Percentiles rank a stretch among this genome's conserved stretches.
These are phyloP conservation scores for Cladosporium oxysporum DNA, from an alignment of 2,329 filamentous ascomycete genomes.

Conservation along the genomic window DNA sequence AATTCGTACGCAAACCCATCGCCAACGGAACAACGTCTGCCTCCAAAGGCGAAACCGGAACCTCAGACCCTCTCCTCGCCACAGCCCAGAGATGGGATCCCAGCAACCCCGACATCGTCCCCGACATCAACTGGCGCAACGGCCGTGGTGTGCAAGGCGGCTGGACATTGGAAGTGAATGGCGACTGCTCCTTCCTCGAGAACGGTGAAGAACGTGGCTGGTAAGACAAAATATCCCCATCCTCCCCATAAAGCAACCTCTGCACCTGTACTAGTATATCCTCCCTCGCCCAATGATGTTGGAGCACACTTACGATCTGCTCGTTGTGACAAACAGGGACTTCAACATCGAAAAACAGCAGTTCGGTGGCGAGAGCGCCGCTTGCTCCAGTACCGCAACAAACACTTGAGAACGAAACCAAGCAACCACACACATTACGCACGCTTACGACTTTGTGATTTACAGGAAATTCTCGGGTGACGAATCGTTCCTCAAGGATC, in stretches of 20 bases:
- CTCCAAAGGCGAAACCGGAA: constrained; percentile 7
- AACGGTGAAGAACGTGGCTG: constrained; percentile 85
- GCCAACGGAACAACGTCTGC: constrained; percentile 23
- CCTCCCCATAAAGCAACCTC: background rate
- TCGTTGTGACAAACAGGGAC: constrained; percentile 29
- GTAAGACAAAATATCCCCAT: constrained; percentile 52
- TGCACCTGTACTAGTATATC: constrained; percentile 5
- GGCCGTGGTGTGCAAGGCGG: constrained; percentile 68
- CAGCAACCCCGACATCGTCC: constrained; percentile 40
- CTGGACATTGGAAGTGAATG: constrained; percentile 79
- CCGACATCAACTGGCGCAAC: constrained; percentile 55
- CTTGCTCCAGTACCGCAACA: background rate
- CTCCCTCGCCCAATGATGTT: constrained; percentile 3
- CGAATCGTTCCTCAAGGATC: constrained; percentile 54
- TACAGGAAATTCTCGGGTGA: constrained; percentile 58
- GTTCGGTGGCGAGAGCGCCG: constrained; percentile 7
- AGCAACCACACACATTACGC: constrained; percentile 7
- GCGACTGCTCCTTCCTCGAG: constrained; percentile 79
- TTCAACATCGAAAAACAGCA: constrained; percentile 35
- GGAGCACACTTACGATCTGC: constrained; percentile 31
- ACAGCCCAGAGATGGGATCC: constrained; percentile 31
- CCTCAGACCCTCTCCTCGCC: constrained; percentile 3
- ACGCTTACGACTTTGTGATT: constrained; percentile 13
- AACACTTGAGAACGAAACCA: constrained; percentile 6
- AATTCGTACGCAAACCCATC: constrained; percentile 54